Conservation (phyloP, 2,329 filamentous ascomycete genomes). For the Cyphellophora europaea region DNA sequence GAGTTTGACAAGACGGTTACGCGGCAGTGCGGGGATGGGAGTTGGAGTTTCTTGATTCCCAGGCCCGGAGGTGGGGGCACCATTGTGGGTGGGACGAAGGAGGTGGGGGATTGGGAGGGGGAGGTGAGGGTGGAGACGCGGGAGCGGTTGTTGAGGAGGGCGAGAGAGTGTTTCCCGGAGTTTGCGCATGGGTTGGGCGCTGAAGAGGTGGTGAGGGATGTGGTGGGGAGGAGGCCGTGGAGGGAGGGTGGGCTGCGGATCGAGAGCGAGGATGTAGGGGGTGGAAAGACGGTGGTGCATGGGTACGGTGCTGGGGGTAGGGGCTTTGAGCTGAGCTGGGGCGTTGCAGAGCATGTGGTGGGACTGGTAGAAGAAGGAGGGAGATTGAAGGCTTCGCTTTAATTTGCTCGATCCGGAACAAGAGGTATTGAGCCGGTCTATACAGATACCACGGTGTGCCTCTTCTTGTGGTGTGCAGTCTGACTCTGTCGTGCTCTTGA, state of each 20-base stretch:
- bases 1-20: conserved; percentile 42
- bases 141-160: conserved; percentile 35
- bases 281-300: conserved; percentile 33
- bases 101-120: conserved; percentile 47
- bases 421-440: conserved; percentile 27
- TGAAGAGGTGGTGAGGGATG: conserved; percentile 36
- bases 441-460: conserved; percentile 29
- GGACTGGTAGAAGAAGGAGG: conserved; percentile 7
- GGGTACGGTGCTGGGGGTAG: conserved; percentile 53
- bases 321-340: conserved; percentile 55
- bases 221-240: conserved; percentile 36
- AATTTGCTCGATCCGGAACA: too few relatives aligned
- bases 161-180: conserved; percentile 28
- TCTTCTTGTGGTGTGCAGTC: conserved; percentile 3
- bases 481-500: not conserved
- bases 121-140: conserved; percentile 40
- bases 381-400: too few relatives aligned
- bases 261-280: conserved; percentile 36
- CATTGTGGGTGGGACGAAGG: conserved; percentile 57
- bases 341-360: conserved; percentile 35
- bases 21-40: conserved; percentile 52
- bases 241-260: conserved; percentile 41
- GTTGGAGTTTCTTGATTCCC: conserved; percentile 55
- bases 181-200: conserved; percentile 23
- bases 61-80: conserved; percentile 54